Percentiles rank a stretch among this genome's conserved stretches.
Evolutionary conservation across 2,329 filamentous ascomycete genomes (phyloP).

Genomic region (Aureobasidium zeae): DNA sequence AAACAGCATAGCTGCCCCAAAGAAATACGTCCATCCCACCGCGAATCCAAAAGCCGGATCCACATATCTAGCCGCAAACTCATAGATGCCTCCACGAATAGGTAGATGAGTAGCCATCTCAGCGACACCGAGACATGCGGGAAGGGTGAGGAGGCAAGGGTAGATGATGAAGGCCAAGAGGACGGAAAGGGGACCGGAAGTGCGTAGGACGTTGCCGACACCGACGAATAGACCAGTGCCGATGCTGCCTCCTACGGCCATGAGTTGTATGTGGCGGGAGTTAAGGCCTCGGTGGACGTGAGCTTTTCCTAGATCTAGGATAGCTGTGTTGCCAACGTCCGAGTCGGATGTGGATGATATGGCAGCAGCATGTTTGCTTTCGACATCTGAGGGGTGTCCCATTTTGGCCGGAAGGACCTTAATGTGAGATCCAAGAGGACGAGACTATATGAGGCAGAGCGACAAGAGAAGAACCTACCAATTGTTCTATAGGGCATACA

Average conservation of each 20-base stretch:
- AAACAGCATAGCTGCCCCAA: conserved; percentile 37
- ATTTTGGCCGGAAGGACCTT: too few relatives aligned
- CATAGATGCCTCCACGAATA: conserved; percentile 67
- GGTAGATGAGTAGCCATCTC: conserved; percentile 82
- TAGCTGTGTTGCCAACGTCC: too few relatives aligned
- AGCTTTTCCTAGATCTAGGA: too few relatives aligned
- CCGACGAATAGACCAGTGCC: conserved; percentile 48
- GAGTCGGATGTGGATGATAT: too few relatives aligned
- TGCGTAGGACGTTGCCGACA: conserved; percentile 39
- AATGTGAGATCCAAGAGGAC: too few relatives aligned
- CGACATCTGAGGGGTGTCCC: too few relatives aligned
- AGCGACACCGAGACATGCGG: conserved; percentile 17
- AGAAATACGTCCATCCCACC: conserved; percentile 54
- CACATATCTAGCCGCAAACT: conserved; percentile 69
- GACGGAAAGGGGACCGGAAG: conserved; percentile 35
- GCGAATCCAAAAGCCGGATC: conserved; percentile 74
- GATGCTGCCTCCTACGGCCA: conserved; percentile 31
- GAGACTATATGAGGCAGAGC: too few relatives aligned
- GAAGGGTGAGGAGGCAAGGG: conserved; percentile 16
- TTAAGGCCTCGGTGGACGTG: conserved; percentile 16
- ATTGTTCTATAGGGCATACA: too few relatives aligned
- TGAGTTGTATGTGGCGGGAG: conserved; percentile 27
- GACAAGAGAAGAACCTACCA: too few relatives aligned
- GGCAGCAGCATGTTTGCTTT: too few relatives aligned
- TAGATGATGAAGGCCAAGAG: conserved; percentile 19